A percentile compares a stretch with the other conserved stretches of the same genome.
phyloP scores from a whole-genome alignment of 306 rosid genomes.

The Glycyrrhiza uralensis region DNA sequence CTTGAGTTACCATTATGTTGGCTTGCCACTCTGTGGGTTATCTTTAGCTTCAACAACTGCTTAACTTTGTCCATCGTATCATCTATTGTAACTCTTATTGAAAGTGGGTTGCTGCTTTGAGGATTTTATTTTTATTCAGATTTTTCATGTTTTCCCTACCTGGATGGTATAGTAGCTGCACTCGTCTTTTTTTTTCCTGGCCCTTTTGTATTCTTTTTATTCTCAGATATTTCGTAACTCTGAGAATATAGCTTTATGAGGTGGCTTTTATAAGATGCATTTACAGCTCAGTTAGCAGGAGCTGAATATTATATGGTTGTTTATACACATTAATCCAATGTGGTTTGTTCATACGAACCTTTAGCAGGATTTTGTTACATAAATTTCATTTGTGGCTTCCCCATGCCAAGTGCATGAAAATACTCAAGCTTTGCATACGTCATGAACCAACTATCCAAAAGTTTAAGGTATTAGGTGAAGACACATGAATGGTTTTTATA shows the following conservation, averaged over 20 bases:
- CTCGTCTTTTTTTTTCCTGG: neutral
- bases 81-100: neutral
- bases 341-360: neutral
- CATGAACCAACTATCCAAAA: neutral
- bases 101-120: neutral
- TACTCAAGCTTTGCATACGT: conserved; percentile 1
- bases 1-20: neutral
- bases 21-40: neutral
- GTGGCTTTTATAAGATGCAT: neutral
- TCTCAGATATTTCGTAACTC: neutral
- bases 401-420: neutral
- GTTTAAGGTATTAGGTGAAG: neutral
- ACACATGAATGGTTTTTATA: neutral
- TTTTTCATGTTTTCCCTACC: neutral
- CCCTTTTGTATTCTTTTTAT: neutral
- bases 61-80: neutral
- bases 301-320: neutral
- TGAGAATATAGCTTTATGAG: neutral
- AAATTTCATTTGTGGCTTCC: neutral
- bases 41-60: neutral
- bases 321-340: neutral
- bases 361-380: neutral
- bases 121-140: neutral
- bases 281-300: neutral
- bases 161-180: neutral